Conservation (phyloP, 2,329 filamentous ascomycete species). For the Phialophora tarda region DNA sequence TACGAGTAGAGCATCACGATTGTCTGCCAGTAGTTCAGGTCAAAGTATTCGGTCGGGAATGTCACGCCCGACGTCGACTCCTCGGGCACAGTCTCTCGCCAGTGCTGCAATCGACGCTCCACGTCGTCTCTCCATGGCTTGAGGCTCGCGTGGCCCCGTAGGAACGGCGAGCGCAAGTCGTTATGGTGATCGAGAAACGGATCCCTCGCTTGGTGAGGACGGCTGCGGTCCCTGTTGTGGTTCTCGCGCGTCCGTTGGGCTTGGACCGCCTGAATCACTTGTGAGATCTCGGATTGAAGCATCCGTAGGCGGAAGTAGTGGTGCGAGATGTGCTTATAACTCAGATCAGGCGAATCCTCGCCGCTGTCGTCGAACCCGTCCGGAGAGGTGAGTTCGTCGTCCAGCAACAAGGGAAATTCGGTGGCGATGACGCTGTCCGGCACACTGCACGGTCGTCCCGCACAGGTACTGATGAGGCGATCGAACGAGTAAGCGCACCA, state of each 20-base stretch:
- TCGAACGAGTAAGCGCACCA: conserved; percentile 1
- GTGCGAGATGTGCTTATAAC: neutral
- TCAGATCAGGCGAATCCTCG: neutral
- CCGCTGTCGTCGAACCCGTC: neutral
- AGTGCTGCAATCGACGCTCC: conserved; percentile 2
- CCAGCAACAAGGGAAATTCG: neutral
- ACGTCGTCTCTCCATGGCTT: conserved; percentile 4
- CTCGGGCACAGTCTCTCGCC: neutral
- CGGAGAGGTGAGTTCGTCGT: neutral
- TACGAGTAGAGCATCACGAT: neutral
- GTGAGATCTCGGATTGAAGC: conserved; percentile 2
- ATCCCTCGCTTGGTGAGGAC: neutral
- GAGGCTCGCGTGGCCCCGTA: neutral
- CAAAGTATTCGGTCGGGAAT: conserved; percentile 1
- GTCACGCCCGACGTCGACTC: conserved; percentile 3
- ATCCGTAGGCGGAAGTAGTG: conserved; percentile 1
- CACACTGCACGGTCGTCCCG: neutral
- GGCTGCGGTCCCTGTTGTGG: neutral
- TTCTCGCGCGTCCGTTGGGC: neutral
- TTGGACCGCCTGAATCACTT: neutral
- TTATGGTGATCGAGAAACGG: neutral
- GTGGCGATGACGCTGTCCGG: conserved; percentile 2
- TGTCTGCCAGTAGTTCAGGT: conserved; percentile 5
- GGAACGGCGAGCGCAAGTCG: neutral
- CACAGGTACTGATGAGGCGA: conserved; percentile 1